Percentiles rank a stretch among this genome's conserved stretches.
These are phyloP conservation scores for Lentinula sp. DNA, from an alignment of 768 basidiomycete genomes.

Conservation along the genomic window DNA sequence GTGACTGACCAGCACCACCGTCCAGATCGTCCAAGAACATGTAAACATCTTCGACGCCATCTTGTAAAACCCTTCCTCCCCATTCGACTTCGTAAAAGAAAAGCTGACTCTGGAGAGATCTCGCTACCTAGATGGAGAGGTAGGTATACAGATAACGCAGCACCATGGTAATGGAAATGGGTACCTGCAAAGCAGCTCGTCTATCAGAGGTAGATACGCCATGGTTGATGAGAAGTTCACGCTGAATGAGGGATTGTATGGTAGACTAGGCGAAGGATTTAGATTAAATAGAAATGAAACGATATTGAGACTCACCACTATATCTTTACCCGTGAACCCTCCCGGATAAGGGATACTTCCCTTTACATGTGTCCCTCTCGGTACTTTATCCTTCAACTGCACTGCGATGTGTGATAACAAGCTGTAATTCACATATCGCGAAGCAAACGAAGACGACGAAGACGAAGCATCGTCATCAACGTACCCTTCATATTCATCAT, in stretches of 20 bases:
- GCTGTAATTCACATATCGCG: conserved; percentile 75
- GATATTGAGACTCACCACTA: conserved; percentile 55
- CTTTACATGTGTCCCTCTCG: conserved; percentile 82
- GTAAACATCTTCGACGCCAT: conserved; percentile 90
- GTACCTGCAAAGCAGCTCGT: no score
- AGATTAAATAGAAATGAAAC: no score
- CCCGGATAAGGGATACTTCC: conserved; percentile 87
- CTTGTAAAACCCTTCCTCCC: conserved; percentile 75
- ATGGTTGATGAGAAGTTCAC: no score
- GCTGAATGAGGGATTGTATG: no score
- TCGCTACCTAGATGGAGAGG: conserved; percentile 69
- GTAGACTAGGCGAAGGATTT: conserved; percentile 33
- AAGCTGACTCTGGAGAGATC: conserved; percentile 85
- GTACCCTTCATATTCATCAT: no score
- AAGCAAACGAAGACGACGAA: neutral
- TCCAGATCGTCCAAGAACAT: conserved; percentile 85
- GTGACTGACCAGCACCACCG: conserved; percentile 22
- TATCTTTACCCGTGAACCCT: conserved; percentile 91
- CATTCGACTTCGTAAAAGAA: conserved; percentile 98
- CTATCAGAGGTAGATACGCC: no score
- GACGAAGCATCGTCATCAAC: neutral
- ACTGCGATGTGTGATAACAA: conserved; percentile 86
- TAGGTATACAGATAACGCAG: no score
- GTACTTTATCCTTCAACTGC: conserved; percentile 85
- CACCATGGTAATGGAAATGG: conserved; percentile 16